phyloP scores from a whole-genome alignment of 768 basidiomycete genomes.

The Auriscalpium vulgare region DNA sequence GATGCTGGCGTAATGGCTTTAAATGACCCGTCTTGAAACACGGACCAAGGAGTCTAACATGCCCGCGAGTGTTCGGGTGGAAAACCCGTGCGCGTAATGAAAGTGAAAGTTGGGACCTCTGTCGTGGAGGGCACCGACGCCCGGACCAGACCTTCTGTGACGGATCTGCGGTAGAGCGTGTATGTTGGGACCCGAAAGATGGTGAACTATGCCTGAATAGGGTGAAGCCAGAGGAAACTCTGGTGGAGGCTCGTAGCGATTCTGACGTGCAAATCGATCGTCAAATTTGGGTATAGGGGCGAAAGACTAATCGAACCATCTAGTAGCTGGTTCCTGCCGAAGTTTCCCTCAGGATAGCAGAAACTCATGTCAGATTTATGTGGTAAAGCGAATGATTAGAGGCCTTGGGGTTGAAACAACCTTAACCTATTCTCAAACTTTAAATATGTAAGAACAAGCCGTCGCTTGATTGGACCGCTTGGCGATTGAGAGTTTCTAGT shows the following conservation, averaged over 20 bases:
- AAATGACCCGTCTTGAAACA: too few species aligned
- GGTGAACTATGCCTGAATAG: conserved; percentile 87
- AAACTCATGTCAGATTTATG: conserved; percentile 50
- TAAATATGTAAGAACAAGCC: conserved; percentile 52
- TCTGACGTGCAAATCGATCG: conserved; percentile 96
- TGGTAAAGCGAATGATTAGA: conserved; percentile 86
- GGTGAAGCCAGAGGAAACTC: conserved; percentile 94
- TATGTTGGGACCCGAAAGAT: conserved; percentile 86
- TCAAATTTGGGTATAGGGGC: conserved; percentile 94
- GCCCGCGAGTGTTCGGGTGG: too few species aligned
- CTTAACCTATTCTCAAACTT: conserved; percentile 78
- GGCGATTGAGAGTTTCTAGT: conserved; percentile 62
- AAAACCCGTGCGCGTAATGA: too few species aligned
- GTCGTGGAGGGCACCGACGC: conserved; percentile 65
- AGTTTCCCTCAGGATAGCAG: conserved; percentile 78
- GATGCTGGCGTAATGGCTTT: too few species aligned
- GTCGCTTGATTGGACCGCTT: conserved; percentile 41
- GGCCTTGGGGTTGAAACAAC: conserved; percentile 79
- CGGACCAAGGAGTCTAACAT: too few species aligned
- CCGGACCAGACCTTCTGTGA: conserved; percentile 68
- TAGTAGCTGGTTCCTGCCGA: conserved; percentile 91
- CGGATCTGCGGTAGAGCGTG: conserved; percentile 74
- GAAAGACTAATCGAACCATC: conserved; percentile 95
- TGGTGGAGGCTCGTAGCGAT: conserved; percentile 93
- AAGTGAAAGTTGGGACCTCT: too few species aligned